Evolutionary conservation across 179 eudicot species (phyloP).

Genomic region (Patellifolia procumbens): DNA sequence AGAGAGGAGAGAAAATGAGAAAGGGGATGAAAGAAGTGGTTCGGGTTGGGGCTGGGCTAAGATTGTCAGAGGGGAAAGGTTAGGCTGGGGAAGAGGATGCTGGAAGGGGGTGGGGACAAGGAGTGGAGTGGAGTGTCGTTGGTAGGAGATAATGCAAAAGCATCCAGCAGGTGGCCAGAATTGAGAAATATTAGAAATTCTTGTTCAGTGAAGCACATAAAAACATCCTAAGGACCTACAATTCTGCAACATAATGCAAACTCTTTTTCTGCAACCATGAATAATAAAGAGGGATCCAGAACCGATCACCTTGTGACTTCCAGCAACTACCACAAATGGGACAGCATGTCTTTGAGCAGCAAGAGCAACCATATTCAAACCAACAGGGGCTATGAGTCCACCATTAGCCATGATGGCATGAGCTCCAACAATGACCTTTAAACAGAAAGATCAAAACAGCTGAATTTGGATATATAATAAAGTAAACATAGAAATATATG

Average conservation of each 20-base stretch:
- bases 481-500: neutral
- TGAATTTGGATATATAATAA: neutral
- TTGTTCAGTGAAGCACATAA: neutral
- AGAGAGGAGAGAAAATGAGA: too few relatives aligned
- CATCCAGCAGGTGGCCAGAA: too few relatives aligned
- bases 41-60: too few relatives aligned
- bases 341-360: slow-evolving; percentile 99
- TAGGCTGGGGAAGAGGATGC: too few relatives aligned
- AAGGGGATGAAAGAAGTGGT: too few relatives aligned
- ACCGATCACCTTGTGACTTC: slow-evolving; percentile 83
- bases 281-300: neutral
- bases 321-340: slow-evolving; percentile 97
- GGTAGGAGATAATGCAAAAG: too few relatives aligned
- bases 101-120: too few relatives aligned
- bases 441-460: neutral
- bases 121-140: too few relatives aligned
- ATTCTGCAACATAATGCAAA: neutral
- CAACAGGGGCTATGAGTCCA: slow-evolving; percentile 95
- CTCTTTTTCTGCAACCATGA: neutral
- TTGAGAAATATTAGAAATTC: neutral
- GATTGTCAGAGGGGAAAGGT: too few relatives aligned
- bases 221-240: neutral
- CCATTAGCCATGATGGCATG: slow-evolving; percentile 99
- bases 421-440: slow-evolving; percentile 97
- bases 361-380: slow-evolving; percentile 96